Conservation (phyloP, 2,329 filamentous ascomycete genomes). For the Arthrobotrys iridis region DNA sequence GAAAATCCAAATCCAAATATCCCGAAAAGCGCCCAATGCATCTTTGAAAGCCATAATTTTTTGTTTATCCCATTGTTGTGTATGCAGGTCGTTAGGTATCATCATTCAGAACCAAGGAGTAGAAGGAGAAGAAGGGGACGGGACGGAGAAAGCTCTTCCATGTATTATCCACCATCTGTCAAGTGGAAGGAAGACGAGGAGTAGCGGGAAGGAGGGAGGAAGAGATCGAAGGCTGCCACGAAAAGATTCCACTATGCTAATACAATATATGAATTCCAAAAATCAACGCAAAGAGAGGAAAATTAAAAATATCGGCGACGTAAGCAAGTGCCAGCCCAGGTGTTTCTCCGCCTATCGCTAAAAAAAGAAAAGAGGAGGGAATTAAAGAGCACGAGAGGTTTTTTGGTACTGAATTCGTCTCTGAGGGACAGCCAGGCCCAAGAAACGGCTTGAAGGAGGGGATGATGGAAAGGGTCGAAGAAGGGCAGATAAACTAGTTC, state of each 20-base stretch:
- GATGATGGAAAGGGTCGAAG: background rate
- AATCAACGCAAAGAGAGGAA: background rate
- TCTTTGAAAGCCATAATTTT: slow-evolving; percentile 55
- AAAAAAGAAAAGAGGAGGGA: background rate
- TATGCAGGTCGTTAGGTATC: slow-evolving; percentile 55
- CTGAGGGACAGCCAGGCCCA: background rate
- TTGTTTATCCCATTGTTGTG: slow-evolving; percentile 53
- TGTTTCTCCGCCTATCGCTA: background rate
- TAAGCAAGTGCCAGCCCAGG: background rate
- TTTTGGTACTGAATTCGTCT: background rate
- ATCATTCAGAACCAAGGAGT: slow-evolving; percentile 28
- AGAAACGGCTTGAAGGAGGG: background rate
- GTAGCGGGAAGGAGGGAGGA: slow-evolving; percentile 2
- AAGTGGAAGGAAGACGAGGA: slow-evolving; percentile 44
- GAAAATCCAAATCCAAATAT: slow-evolving; percentile 26
- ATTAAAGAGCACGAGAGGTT: background rate
- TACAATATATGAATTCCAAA: slow-evolving; percentile 14
- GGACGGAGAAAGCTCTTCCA: slow-evolving; percentile 5
- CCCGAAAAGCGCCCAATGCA: slow-evolving; percentile 45
- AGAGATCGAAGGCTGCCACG: background rate
- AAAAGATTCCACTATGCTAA: slow-evolving; percentile 29
- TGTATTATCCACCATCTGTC: slow-evolving; percentile 49
- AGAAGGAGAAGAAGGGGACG: background rate
- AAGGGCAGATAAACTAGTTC: background rate
- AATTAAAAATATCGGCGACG: background rate